phyloP scores from a whole-genome alignment of 106 monocot species.

The Gastrodia elata region DNA sequence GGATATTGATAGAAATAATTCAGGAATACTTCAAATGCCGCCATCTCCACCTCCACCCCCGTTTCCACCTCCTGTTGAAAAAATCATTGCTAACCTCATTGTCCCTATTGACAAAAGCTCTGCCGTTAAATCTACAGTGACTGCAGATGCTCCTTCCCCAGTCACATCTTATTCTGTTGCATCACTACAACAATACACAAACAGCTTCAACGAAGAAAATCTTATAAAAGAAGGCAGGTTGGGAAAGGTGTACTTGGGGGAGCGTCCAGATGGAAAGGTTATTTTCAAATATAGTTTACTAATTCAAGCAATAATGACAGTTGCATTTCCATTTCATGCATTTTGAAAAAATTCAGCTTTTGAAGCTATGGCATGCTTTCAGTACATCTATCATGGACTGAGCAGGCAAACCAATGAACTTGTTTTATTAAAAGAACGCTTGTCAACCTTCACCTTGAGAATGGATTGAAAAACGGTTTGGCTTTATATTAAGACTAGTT shows the following conservation, averaged over 20 bases:
- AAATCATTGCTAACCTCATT: slow-evolving; percentile 35
- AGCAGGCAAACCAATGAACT: not conserved
- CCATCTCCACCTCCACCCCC: slow-evolving; percentile 16
- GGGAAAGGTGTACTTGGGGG: slow-evolving; percentile 71
- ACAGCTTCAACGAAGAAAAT: slow-evolving; percentile 86
- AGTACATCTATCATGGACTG: not conserved
- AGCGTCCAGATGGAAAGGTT: slow-evolving; percentile 85
- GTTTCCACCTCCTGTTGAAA: slow-evolving; percentile 27
- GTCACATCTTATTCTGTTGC: slow-evolving; percentile 72
- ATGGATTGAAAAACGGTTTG: too few species aligned
- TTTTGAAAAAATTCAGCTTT: not conserved
- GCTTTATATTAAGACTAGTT: too few species aligned
- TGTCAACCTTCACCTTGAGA: too few species aligned
- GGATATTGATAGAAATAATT: slow-evolving; percentile 21
- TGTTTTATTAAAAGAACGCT: too few species aligned
- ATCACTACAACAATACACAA: slow-evolving; percentile 88
- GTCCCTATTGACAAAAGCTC: slow-evolving; percentile 20
- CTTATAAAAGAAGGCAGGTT: slow-evolving; percentile 62
- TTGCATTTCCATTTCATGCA: not conserved
- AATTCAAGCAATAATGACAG: not conserved
- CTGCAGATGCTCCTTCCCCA: slow-evolving; percentile 28
- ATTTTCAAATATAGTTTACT: slow-evolving; percentile 10
- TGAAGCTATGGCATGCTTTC: not conserved
- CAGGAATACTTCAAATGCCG: slow-evolving; percentile 25
- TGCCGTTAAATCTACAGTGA: slow-evolving; percentile 13